These are phyloP conservation scores for Breynia disticha DNA, from an alignment of 441 rosid genomes.

Conservation along the genomic window DNA sequence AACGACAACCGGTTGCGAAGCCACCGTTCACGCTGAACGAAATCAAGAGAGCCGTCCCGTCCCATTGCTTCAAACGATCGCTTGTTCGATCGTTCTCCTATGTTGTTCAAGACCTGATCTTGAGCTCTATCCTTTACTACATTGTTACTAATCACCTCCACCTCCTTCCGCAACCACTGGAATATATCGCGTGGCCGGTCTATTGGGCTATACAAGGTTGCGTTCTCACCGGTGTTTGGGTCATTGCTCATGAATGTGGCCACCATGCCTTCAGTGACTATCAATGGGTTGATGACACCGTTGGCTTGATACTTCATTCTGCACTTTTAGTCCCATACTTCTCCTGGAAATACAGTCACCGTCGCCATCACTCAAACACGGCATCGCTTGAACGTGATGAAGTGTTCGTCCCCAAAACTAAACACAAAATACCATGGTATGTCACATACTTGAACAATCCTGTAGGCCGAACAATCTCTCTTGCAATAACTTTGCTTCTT, in stretches of 20 bases:
- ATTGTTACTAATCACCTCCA: constrained; percentile 45
- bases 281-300: constrained; percentile 68
- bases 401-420: constrained; percentile 69
- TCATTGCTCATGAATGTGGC: constrained; percentile 82
- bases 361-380: constrained; percentile 81
- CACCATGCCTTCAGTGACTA: constrained; percentile 89
- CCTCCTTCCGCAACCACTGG: constrained; percentile 37
- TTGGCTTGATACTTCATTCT: constrained; percentile 75
- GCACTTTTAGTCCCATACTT: constrained; percentile 72
- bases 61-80: constrained; percentile 69
- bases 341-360: constrained; percentile 83
- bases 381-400: constrained; percentile 68
- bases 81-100: constrained; percentile 61
- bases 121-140: constrained; percentile 41
- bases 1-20: constrained; percentile 44
- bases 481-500: constrained; percentile 40
- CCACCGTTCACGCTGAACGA: constrained; percentile 66
- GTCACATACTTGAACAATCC: constrained; percentile 65
- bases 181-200: constrained; percentile 58
- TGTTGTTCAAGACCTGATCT: constrained; percentile 38
- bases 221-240: constrained; percentile 71
- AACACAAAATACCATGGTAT: constrained; percentile 33
- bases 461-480: constrained; percentile 37
- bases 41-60: constrained; percentile 69
- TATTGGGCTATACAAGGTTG: constrained; percentile 76